These are phyloP conservation scores for grape (Vitis vinifera) DNA, from an alignment of 164 flowering plant genomes.

Conservation along the genomic window ASM3070453v1 NC_081812.1:19693001-19693500, in stretches of 20 bases:
- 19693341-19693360: slow-evolving; percentile 19
- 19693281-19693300: slow-evolving; percentile 12
- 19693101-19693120: slow-evolving; percentile 27
- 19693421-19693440: slow-evolving; percentile 27
- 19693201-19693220: slow-evolving; percentile 33
- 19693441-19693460: slow-evolving; percentile 27
- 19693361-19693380: slow-evolving; percentile 1
- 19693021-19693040: slow-evolving; percentile 8
- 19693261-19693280: slow-evolving; percentile 32
- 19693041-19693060: slow-evolving; percentile 41
- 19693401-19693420: not conserved
- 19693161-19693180: slow-evolving; percentile 43
- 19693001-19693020: slow-evolving; percentile 25
- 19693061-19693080: slow-evolving; percentile 50
- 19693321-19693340: slow-evolving; percentile 28
- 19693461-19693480: slow-evolving; percentile 37
- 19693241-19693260: slow-evolving; percentile 33
- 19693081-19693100: slow-evolving; percentile 49
- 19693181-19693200: slow-evolving; percentile 27
- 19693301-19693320: slow-evolving; percentile 9
- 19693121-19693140: slow-evolving; percentile 50
- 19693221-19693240: slow-evolving; percentile 31
- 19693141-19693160: slow-evolving; percentile 44
- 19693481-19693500: slow-evolving; percentile 30
- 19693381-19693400: not conserved